Percentiles rank a stretch among this genome's conserved stretches.
These are phyloP conservation scores for Volvariella volvacea DNA, from an alignment of 1,284 basidiomycete species.

Conservation along the genomic window DNA sequence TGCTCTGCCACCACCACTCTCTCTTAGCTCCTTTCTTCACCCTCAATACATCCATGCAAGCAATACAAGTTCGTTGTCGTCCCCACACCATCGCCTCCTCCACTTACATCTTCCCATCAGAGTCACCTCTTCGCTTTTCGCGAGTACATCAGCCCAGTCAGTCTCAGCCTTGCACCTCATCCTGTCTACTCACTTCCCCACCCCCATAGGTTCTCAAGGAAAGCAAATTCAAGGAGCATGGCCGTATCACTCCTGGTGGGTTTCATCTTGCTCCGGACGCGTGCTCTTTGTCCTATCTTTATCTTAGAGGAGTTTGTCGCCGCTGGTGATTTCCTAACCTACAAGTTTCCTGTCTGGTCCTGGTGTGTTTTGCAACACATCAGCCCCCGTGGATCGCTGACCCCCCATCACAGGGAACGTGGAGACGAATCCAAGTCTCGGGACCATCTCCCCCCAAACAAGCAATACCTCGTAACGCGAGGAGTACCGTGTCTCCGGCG, in stretches of 20 bases:
- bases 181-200: slow-evolving; percentile 16
- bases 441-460: slow-evolving; percentile 90
- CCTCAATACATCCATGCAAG: slow-evolving; percentile 50
- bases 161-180: slow-evolving; percentile 15
- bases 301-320: slow-evolving; percentile 88
- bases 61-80: slow-evolving; percentile 49
- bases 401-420: slow-evolving; percentile 62
- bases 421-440: slow-evolving; percentile 80
- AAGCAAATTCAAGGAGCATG: slow-evolving; percentile 99
- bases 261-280: slow-evolving; percentile 4
- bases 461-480: slow-evolving; percentile 93
- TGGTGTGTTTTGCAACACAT: slow-evolving; percentile 51
- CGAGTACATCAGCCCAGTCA: slow-evolving; percentile 92
- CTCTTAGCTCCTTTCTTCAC: slow-evolving; percentile 2
- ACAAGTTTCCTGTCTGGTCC: slow-evolving; percentile 95
- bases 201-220: slow-evolving; percentile 81
- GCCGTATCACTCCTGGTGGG: slow-evolving; percentile 88
- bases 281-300: slow-evolving; percentile 15
- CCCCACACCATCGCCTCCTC: background rate
- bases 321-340: slow-evolving; percentile 89
- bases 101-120: slow-evolving; percentile 38
- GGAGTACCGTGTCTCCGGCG: slow-evolving; percentile 91
- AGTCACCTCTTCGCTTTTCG: slow-evolving; percentile 91
- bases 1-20: background rate
- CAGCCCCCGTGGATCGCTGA: too few species aligned